phyloP scores from a whole-genome alignment of 2,329 filamentous ascomycete species.

The Chaetomium olivaceum region DNA sequence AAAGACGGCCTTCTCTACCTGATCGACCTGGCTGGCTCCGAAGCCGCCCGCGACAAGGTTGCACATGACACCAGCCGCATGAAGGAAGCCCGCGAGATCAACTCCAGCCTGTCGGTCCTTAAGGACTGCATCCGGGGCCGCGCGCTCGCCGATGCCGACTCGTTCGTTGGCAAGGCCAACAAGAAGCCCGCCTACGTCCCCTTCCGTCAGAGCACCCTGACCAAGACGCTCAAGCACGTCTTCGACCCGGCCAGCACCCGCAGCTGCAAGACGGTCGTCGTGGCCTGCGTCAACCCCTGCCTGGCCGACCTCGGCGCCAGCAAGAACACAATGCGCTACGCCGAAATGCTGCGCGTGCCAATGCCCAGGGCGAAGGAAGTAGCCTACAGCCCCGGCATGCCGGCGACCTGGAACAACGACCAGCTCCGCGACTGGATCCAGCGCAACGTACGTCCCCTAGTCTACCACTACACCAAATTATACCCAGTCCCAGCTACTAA shows the following conservation, averaged over 20 bases:
- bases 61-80: conserved; percentile 46
- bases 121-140: conserved; percentile 55
- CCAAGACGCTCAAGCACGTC: conserved; percentile 51
- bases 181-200: conserved; percentile 45
- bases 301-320: conserved; percentile 46
- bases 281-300: conserved; percentile 52
- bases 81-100: conserved; percentile 50
- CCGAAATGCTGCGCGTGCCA: conserved; percentile 48
- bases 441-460: conserved; percentile 40
- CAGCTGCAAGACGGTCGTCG: conserved; percentile 46
- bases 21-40: conserved; percentile 52
- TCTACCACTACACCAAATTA: not conserved
- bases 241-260: conserved; percentile 47
- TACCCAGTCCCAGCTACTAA: not conserved
- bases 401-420: conserved; percentile 44
- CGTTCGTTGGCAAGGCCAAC: conserved; percentile 11
- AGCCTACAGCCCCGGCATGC: conserved; percentile 34
- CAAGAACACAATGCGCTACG: conserved; percentile 53
- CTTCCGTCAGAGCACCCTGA: conserved; percentile 49
- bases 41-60: conserved; percentile 47
- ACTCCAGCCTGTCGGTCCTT: conserved; percentile 49
- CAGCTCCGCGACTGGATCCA: conserved; percentile 44
- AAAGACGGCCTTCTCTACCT: conserved; percentile 49
- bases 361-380: conserved; percentile 36
- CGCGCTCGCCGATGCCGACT: conserved; percentile 39